phyloP scores from a whole-genome alignment of 2,329 filamentous ascomycete genomes.

The Fusarium tupiense region DNA sequence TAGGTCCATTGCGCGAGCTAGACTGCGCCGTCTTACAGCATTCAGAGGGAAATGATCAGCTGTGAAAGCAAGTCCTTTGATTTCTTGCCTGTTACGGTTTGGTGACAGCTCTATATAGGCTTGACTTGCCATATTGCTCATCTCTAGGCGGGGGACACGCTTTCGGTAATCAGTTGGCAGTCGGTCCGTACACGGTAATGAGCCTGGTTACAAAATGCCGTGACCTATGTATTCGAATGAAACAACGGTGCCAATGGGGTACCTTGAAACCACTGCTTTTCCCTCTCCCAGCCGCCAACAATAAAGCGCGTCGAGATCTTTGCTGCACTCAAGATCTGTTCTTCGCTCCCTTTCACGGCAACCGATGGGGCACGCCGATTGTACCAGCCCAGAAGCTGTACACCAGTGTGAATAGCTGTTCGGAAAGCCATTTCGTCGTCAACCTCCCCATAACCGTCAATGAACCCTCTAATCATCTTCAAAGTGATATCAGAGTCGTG shows the following conservation, averaged over 20 bases:
- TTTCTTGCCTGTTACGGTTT: too few relatives aligned
- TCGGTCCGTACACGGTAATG: too few relatives aligned
- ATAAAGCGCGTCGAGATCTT: neutral
- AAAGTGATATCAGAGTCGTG: neutral
- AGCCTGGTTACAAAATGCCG: neutral
- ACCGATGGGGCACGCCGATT: neutral
- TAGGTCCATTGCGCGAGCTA: constrained; percentile 17
- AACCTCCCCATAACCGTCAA: neutral
- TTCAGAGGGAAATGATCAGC: neutral
- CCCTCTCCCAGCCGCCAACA: neutral
- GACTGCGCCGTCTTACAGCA: neutral
- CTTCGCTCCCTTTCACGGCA: neutral
- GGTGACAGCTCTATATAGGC: neutral
- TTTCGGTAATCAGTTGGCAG: neutral
- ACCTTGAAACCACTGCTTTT: neutral
- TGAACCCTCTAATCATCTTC: neutral
- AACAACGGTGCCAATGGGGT: neutral
- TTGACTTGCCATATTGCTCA: neutral
- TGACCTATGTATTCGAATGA: neutral
- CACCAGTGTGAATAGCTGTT: neutral
- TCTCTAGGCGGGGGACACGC: too few relatives aligned
- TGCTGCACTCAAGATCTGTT: neutral
- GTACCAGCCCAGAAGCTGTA: neutral
- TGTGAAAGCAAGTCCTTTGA: neutral
- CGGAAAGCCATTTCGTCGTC: neutral